phyloP scores from a whole-genome alignment of 2,329 filamentous ascomycete genomes.

The Microsporum canis region DNA sequence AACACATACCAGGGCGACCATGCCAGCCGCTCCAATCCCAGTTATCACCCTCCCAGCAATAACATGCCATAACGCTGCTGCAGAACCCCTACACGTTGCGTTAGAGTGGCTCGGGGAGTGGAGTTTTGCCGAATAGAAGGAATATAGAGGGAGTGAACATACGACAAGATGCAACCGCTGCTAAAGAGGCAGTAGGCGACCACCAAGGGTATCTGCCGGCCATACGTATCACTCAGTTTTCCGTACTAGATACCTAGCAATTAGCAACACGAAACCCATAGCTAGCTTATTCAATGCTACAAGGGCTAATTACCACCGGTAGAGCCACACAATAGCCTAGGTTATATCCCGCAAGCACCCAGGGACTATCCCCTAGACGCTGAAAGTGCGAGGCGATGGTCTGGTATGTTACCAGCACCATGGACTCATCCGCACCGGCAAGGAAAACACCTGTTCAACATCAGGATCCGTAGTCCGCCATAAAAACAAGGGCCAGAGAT shows the following conservation, averaged over 20 bases:
- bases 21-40: conserved; percentile 1
- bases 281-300: not conserved
- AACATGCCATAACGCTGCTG: not conserved
- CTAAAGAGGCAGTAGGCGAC: not conserved
- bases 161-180: conserved; percentile 2
- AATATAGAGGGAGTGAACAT: not conserved
- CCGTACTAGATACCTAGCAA: not conserved
- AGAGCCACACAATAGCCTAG: conserved; percentile 2
- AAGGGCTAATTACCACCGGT: not conserved
- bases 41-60: not conserved
- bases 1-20: not conserved
- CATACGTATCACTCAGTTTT: not conserved
- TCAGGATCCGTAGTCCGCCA: not conserved
- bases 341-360: not conserved
- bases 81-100: not conserved
- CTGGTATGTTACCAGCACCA: conserved; percentile 4
- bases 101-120: not conserved
- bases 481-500: not conserved
- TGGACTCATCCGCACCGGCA: conserved; percentile 2
- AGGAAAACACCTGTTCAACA: not conserved
- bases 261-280: not conserved
- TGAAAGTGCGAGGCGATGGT: not conserved
- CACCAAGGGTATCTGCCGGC: not conserved
- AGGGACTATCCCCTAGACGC: not conserved
- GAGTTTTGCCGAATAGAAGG: not conserved